A percentile compares a stretch with the other conserved stretches of the same genome.
These are phyloP conservation scores for Odontarrhena argentea DNA, from an alignment of 345 rosid genomes.

Conservation along the genomic window DNA sequence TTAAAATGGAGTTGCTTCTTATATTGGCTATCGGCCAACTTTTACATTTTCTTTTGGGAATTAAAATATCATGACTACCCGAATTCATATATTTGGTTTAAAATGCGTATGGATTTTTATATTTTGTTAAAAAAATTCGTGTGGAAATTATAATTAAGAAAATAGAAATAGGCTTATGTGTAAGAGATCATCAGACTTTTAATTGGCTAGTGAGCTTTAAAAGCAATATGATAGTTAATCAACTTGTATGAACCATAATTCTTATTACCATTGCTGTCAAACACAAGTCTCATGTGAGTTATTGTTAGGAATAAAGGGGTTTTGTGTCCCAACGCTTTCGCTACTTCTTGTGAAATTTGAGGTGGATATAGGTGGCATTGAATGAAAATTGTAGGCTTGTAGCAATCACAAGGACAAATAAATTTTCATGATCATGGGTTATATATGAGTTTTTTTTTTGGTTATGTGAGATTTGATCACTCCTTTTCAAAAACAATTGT, in stretches of 20 bases:
- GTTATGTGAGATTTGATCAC: too few relatives aligned
- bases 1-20: too few relatives aligned
- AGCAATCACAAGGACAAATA: background rate
- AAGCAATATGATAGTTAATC: background rate
- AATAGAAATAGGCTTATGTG: too few relatives aligned
- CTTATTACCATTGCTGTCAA: slow-evolving; percentile 1
- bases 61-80: too few relatives aligned
- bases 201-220: background rate
- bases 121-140: too few relatives aligned
- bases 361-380: slow-evolving; percentile 37
- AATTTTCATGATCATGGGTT: background rate
- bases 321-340: slow-evolving; percentile 28
- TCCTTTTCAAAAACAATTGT: too few relatives aligned
- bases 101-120: too few relatives aligned
- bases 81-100: too few relatives aligned
- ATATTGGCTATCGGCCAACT: too few relatives aligned
- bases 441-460: background rate
- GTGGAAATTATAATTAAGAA: too few relatives aligned
- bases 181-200: too few relatives aligned
- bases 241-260: slow-evolving; percentile 1
- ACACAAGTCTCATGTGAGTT: slow-evolving; percentile 40
- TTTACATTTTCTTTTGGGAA: too few relatives aligned
- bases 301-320: slow-evolving; percentile 19
- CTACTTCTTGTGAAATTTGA: slow-evolving; percentile 37
- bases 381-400: background rate